Evolutionary conservation across 345 rosid genomes (phyloP), one percentile per base, ranked within the genome.

Genomic region (Aquilaria sinensis): DNA sequence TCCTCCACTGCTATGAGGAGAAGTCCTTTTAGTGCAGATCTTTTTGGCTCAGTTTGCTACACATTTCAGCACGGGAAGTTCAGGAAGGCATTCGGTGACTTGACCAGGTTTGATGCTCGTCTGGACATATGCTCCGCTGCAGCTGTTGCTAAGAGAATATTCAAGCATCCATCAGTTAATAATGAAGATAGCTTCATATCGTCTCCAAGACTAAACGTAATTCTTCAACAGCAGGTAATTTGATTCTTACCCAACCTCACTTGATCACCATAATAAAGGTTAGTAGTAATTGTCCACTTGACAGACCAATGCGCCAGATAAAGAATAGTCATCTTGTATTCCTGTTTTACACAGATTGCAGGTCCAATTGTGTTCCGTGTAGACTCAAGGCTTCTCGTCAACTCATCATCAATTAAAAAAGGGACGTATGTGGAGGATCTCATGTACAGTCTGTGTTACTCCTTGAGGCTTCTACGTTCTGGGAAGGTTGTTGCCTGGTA

Each of bases 401-500:
- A 74, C 55, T 75, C 82, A 30, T 56, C 80, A 31, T 59, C 70
- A 13, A 77, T 67, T 31, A 79, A 73, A 58, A 62, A 14, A 23
- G 83, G 81, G 0, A 81, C 81, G 0, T 70, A 54, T 2, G 57
- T 85, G 50, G 97, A 85, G 64, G 98, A 93, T 71, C 5, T 85
- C 31, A 74, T 81, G 43, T 84, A 49, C 75, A 87, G 88, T 68
- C 67, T 87, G 80, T 84, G 75, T 71, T 89, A 87, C 77, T 87
- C 89, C 0, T 69, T 87, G 71, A 77, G 83, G 87, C 83, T 80
- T 48, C 72, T 92, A 5, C 77, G 69, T 9, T 87, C 96, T 2
- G 96, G 96, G 33, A 89, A 85, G 63, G 76, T 87, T 31, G 96
- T 85, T 50, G 89, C 98, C 57, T 89, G 98, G 96, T 89, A 87